These are phyloP conservation scores for Euphorbia celastroides DNA, from an alignment of 441 rosid genomes.

Conservation along the genomic window DNA sequence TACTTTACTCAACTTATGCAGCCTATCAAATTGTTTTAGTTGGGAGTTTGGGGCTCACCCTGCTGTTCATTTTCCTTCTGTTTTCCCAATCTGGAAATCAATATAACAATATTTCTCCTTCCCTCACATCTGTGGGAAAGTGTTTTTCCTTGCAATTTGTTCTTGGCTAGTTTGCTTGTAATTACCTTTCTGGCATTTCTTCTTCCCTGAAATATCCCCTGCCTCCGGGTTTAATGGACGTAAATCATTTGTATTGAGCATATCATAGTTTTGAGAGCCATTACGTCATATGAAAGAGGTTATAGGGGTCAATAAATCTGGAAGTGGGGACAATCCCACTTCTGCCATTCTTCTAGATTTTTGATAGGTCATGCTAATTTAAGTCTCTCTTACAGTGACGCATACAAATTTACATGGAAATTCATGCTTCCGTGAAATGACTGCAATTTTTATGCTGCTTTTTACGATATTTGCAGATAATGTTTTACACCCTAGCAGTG, in stretches of 20 bases:
- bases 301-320: background rate
- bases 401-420: too few relatives aligned
- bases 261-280: background rate
- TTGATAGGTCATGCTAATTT: background rate
- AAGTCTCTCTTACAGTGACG: background rate
- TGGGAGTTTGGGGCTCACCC: background rate
- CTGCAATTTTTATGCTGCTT: background rate
- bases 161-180: background rate
- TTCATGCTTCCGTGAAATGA: conserved; percentile 6
- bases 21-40: background rate
- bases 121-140: background rate
- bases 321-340: background rate
- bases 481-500: conserved; percentile 93
- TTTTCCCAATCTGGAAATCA: conserved; percentile 6
- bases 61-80: background rate
- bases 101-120: background rate
- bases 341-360: background rate
- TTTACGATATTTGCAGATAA: conserved; percentile 52
- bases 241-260: background rate
- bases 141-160: background rate
- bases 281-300: background rate
- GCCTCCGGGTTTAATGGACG: background rate
- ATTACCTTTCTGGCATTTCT: background rate
- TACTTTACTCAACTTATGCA: background rate
- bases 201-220: background rate